A percentile compares a stretch with the other conserved stretches of the same genome.
These are phyloP conservation scores for Suhomyces atakaporum DNA, from an alignment of 1,139 yeast species.

Conservation along the genomic window DNA sequence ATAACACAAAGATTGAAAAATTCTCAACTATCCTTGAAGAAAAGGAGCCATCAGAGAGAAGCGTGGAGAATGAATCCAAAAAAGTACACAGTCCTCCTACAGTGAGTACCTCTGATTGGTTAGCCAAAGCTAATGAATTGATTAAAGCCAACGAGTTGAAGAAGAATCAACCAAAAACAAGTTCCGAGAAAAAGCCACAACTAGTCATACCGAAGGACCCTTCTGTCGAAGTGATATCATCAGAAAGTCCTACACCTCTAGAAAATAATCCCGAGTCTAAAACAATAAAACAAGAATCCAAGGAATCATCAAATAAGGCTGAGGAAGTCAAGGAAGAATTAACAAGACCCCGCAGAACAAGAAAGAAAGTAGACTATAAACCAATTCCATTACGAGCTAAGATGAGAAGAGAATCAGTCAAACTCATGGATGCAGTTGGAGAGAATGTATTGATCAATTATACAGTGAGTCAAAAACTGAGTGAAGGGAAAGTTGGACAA, in stretches of 20 bases:
- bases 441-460: conserved; percentile 52
- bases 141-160: conserved; percentile 1
- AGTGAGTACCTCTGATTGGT: conserved; percentile 8
- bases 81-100: neutral
- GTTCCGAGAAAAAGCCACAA: no score
- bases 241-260: no score
- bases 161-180: neutral
- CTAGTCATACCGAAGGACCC: no score
- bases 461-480: conserved; percentile 13
- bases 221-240: no score
- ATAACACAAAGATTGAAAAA: conserved; percentile 8
- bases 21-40: conserved; percentile 17
- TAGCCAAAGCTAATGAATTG: conserved; percentile 7
- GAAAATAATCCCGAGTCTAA: no score
- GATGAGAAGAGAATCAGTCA: conserved; percentile 67
- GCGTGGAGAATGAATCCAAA: neutral
- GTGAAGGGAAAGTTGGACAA: conserved; percentile 1
- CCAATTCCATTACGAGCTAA: conserved; percentile 69
- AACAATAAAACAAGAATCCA: no score
- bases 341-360: conserved; percentile 29
- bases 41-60: conserved; percentile 7
- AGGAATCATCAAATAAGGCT: neutral
- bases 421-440: conserved; percentile 57
- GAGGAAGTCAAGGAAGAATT: conserved; percentile 28
- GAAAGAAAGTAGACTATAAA: conserved; percentile 64